Evolutionary conservation across 331 rosid genomes (phyloP).

Genomic region (Spiraea crenata): DNA sequence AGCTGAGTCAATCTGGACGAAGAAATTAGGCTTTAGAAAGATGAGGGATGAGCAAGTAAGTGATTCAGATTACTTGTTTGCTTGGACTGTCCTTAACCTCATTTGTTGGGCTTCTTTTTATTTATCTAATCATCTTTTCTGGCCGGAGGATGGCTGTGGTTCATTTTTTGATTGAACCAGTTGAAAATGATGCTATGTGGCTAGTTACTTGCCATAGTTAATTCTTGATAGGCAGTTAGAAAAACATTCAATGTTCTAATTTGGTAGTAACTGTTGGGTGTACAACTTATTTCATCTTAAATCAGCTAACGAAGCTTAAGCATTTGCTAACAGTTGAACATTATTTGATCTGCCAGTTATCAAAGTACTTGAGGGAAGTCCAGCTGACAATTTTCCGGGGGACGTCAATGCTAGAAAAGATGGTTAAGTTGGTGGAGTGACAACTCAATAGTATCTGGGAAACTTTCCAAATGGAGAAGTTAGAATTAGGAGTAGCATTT

Average conservation of each 20-base stretch:
- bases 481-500: not conserved
- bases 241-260: not conserved
- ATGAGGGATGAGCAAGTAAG: slow-evolving; percentile 89
- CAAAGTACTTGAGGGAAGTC: slow-evolving; percentile 74
- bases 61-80: not conserved
- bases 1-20: slow-evolving; percentile 97
- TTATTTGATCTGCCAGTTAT: slow-evolving; percentile 43
- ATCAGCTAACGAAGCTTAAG: slow-evolving; percentile 6
- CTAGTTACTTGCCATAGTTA: not conserved
- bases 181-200: not conserved
- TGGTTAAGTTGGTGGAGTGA: slow-evolving; percentile 48
- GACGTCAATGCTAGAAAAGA: slow-evolving; percentile 94
- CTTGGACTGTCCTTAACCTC: not conserved
- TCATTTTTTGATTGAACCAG: not conserved
- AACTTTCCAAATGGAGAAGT: not conserved
- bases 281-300: not conserved
- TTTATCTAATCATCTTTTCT: too few species aligned
- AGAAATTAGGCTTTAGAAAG: slow-evolving; percentile 80
- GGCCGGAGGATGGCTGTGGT: too few species aligned
- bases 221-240: not conserved
- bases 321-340: slow-evolving; percentile 20
- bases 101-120: not conserved
- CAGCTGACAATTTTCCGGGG: slow-evolving; percentile 90
- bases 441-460: not conserved
- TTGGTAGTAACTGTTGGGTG: not conserved